Base-by-base conservation (phyloP, 306 rosid species). In the Dryas drummondii region DNA sequence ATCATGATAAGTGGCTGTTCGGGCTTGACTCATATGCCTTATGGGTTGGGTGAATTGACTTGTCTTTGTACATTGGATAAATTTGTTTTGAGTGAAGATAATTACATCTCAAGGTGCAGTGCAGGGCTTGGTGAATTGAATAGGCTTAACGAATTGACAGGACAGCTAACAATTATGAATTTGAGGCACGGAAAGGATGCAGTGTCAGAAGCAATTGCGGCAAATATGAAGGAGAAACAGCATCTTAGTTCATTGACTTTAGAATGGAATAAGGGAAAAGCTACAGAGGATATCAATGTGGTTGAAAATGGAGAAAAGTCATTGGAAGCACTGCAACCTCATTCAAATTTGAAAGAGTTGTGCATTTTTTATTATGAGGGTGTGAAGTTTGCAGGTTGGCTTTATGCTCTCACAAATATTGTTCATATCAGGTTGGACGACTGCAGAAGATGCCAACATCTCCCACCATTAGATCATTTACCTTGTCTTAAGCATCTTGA, bases 251-350 rank as follows among this genome's bases (percentile, higher is more conserved):
- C 12, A 1, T 2, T 82, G 62, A 0, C 0, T 2, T 26, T 82
- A 7, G 0, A 1, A 0, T 77, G 79, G 74, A 51, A 6, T 32
- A 32, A 1, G 2, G 9, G 7, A 51, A 12, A 0, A 0, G 37
- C 37, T 32, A 32, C 37, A 1, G 0, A 26, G 0, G 9, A 5
- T n/a, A 2, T 0, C 11, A 7, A 15, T 1, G 7, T 6, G 2
- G 7, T 0, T 13, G 27, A 13, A 4, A 0, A 16, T 16, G 3
- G 63, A 0, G 63, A 40, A 40, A 44, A 51, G 19, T 12, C 48
- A 13, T 16, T 68, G 4, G 82, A 82, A n/a, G 73, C 9, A 7
- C 69, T 73, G n/a, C 40, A 41, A 6, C 82, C 79, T 0, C 76
- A 46, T 47, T 44, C 48, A 48, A 42, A 63, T 63, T 44, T 82